A percentile compares a stretch with the other conserved stretches of the same genome.
Conservation (phyloP, 2,329 filamentous ascomycete species). For the Phaeosphaeriaceae sp. region DNA sequence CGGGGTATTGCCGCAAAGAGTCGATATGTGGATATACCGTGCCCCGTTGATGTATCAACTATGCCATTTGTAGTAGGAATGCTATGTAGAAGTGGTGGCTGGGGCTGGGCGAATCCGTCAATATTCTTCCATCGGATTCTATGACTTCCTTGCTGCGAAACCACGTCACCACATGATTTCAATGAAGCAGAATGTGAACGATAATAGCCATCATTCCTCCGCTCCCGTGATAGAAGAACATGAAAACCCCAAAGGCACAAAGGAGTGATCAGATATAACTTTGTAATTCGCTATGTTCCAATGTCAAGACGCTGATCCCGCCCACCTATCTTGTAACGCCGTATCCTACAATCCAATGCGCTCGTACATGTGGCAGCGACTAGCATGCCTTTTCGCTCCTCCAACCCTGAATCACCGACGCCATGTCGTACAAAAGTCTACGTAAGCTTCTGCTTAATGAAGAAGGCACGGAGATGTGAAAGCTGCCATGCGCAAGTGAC, state of each 20-base stretch:
- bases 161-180: not conserved
- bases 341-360: constrained; percentile 26
- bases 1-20: not conserved
- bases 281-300: not conserved
- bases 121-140: not conserved
- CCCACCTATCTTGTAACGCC: constrained; percentile 24
- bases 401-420: constrained; percentile 8
- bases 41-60: not conserved
- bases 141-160: not conserved
- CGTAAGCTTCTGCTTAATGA: constrained; percentile 99
- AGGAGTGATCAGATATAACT: not conserved
- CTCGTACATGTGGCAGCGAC: constrained; percentile 5
- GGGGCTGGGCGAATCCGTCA: not conserved
- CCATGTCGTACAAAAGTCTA: constrained; percentile 53
- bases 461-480: constrained; percentile 93
- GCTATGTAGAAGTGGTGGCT: not conserved
- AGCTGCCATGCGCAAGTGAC: constrained; percentile 96
- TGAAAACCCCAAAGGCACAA: too few species aligned
- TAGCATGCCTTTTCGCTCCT: constrained; percentile 15
- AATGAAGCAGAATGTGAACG: not conserved
- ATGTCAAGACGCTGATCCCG: constrained; percentile 9
- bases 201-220: too few species aligned
- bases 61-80: not conserved
- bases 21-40: not conserved
- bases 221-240: too few species aligned